Evolutionary conservation across 495 filamentous ascomycete genomes (phyloP).

Genomic region (Massariosphaeria phaeospora): DNA sequence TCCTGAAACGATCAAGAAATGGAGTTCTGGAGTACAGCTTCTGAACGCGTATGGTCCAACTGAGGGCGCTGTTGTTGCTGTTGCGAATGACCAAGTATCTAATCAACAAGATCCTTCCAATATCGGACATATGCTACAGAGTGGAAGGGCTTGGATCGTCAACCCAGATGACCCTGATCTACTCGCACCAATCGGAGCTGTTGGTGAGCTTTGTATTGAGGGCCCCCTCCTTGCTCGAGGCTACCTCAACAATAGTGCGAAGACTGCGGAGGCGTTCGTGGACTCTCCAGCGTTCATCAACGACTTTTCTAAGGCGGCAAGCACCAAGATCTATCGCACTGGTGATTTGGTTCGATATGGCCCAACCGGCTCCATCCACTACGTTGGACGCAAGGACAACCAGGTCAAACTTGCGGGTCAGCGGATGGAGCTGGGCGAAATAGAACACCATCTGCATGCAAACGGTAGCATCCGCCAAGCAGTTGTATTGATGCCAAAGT

Average conservation of each 20-base stretch:
- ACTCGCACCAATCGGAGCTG: constrained; percentile 48
- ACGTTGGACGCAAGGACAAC: constrained; percentile 29
- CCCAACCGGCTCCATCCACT: constrained; percentile 35
- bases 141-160: constrained; percentile 45
- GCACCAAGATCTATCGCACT: constrained; percentile 47
- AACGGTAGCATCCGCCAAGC: constrained; percentile 40
- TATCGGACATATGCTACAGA: constrained; percentile 34
- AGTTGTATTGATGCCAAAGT: constrained; percentile 37
- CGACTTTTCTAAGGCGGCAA: constrained; percentile 10
- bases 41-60: constrained; percentile 52
- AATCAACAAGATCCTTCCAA: constrained; percentile 26
- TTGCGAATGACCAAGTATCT: constrained; percentile 24
- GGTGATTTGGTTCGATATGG: constrained; percentile 43
- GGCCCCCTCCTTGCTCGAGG: constrained; percentile 51
- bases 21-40: constrained; percentile 42
- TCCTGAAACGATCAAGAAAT: constrained; percentile 40
- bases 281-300: constrained; percentile 45
- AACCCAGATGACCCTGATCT: constrained; percentile 46
- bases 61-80: constrained; percentile 44
- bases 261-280: constrained; percentile 48
- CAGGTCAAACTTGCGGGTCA: constrained; percentile 33
- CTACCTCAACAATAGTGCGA: constrained; percentile 48
- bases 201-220: constrained; percentile 54
- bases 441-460: constrained; percentile 35
- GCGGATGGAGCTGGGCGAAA: constrained; percentile 31